Evolutionary conservation across 164 flowering plant species (phyloP).

Genomic region (Liquidambar formosana): DNA sequence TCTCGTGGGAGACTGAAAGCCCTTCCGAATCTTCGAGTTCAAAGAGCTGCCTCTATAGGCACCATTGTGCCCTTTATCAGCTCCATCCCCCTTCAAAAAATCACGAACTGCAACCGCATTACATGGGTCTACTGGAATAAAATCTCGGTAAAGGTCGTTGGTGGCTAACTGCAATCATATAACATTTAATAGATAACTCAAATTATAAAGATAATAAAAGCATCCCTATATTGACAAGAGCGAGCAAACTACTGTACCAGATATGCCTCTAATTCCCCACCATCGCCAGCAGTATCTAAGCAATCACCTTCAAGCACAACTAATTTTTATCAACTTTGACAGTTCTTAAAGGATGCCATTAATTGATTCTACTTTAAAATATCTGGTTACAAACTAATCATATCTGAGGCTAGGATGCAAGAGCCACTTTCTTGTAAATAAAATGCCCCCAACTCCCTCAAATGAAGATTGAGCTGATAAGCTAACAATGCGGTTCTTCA

Average conservation of each 20-base stretch:
- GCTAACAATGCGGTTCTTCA: no score
- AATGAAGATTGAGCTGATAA: no score
- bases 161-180: conserved; percentile 73
- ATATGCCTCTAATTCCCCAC: conserved; percentile 82
- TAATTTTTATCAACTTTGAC: no score
- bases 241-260: conserved; percentile 54
- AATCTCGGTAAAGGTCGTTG: conserved; percentile 66
- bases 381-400: no score
- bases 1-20: conserved; percentile 59
- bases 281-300: conserved; percentile 73
- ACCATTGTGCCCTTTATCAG: conserved; percentile 30
- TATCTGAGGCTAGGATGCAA: no score
- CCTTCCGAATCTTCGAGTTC: conserved; percentile 47
- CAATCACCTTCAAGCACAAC: conserved; percentile 97
- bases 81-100: conserved; percentile 41
- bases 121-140: conserved; percentile 83
- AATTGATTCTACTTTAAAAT: no score
- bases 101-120: conserved; percentile 65
- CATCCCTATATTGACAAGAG: background rate
- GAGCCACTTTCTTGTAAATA: no score
- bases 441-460: no score
- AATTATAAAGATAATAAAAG: background rate
- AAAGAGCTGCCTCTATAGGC: conserved; percentile 38
- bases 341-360: no score
- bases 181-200: background rate